phyloP scores from a whole-genome alignment of 202 grass and related monocot genomes.

The Panicum hallii region DNA sequence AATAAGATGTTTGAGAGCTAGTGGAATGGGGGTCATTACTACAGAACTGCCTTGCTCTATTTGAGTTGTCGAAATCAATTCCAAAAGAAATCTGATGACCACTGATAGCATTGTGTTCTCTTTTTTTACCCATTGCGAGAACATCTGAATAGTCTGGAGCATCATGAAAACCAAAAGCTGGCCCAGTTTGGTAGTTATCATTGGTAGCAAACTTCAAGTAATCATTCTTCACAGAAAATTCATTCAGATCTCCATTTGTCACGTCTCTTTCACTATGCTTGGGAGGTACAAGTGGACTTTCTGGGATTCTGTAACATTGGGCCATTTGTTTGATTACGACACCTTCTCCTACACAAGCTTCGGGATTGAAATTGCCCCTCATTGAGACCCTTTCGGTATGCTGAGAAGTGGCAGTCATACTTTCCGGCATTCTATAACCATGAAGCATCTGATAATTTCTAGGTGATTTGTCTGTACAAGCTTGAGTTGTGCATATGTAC shows the following conservation, averaged over 20 bases:
- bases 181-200: constrained; percentile 21
- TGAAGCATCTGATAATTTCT: constrained; percentile 39
- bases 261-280: constrained; percentile 32
- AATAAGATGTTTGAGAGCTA: constrained; percentile 37
- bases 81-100: constrained; percentile 48
- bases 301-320: constrained; percentile 33
- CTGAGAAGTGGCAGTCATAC: constrained; percentile 38
- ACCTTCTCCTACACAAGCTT: constrained; percentile 34
- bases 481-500: constrained; percentile 32
- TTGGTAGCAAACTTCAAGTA: constrained; percentile 38
- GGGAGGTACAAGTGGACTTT: constrained; percentile 40
- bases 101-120: constrained; percentile 57
- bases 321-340: constrained; percentile 21
- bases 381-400: constrained; percentile 21
- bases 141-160: constrained; percentile 38
- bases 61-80: constrained; percentile 33
- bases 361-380: constrained; percentile 28
- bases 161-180: constrained; percentile 30
- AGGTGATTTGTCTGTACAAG: constrained; percentile 30
- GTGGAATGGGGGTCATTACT: constrained; percentile 34
- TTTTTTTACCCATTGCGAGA: constrained; percentile 51
- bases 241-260: constrained; percentile 27
- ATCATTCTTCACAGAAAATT: constrained; percentile 46
- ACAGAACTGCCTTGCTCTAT: constrained; percentile 31
- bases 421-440: constrained; percentile 45